Evolutionary conservation across 352 stramenopile genomes (phyloP).

Genomic region (Globisporangium perplexum): DNA sequence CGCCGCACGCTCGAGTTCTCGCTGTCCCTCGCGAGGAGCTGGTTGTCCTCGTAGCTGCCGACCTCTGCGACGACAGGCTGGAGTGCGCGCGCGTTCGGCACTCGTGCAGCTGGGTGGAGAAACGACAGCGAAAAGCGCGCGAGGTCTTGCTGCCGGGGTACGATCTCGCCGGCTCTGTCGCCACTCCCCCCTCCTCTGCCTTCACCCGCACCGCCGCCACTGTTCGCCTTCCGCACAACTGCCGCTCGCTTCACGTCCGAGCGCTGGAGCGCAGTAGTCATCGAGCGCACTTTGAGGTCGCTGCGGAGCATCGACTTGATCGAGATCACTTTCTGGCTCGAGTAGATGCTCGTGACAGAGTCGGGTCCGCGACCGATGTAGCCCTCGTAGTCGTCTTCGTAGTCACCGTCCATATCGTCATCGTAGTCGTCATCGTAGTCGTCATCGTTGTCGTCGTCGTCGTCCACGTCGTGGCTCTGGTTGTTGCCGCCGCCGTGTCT

Average conservation of each 20-base stretch:
- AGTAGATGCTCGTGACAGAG: constrained; percentile 10
- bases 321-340: constrained; percentile 52
- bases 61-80: constrained; percentile 27
- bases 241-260: background rate
- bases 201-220: background rate
- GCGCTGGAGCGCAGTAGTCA: background rate
- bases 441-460: constrained; percentile 4
- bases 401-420: constrained; percentile 11
- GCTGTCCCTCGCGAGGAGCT: constrained; percentile 14
- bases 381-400: constrained; percentile 21
- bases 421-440: constrained; percentile 3
- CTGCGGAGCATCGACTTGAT: constrained; percentile 37
- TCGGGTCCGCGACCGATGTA: constrained; percentile 17
- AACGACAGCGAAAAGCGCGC: constrained; percentile 30
- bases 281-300: constrained; percentile 11
- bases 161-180: background rate
- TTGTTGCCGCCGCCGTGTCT: background rate
- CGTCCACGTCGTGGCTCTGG: background rate
- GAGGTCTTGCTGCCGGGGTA: constrained; percentile 1
- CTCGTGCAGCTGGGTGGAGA: constrained; percentile 26
- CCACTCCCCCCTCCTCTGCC: background rate
- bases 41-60: constrained; percentile 38
- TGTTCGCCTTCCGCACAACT: constrained; percentile 1
- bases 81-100: constrained; percentile 4
- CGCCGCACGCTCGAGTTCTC: constrained; percentile 29